These are phyloP conservation scores for Orychophragmus violaceus DNA, from an alignment of 345 rosid genomes.

Conservation along the genomic window DNA sequence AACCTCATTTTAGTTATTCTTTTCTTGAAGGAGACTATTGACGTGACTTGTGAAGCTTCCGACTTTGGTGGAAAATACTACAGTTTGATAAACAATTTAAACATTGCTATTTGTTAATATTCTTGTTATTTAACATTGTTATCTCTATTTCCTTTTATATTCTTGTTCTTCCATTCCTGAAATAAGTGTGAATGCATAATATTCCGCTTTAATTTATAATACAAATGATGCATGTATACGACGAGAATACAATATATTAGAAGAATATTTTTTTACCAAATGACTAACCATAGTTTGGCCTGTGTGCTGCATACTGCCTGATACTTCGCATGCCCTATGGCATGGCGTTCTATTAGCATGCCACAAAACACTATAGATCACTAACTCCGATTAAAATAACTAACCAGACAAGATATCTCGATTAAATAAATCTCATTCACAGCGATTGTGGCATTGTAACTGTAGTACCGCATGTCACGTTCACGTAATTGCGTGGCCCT, in stretches of 20 bases:
- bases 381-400: neutral
- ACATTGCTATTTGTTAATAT: neutral
- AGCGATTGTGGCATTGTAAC: neutral
- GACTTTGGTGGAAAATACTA: neutral
- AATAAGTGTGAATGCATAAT: neutral
- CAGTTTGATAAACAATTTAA: neutral
- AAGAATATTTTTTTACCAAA: neutral
- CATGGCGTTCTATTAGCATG: neutral
- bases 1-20: neutral
- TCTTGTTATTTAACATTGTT: neutral
- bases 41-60: constrained; percentile 5
- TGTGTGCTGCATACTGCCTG: neutral
- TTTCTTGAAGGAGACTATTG: neutral
- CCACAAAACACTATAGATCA: neutral
- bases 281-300: neutral
- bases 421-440: neutral
- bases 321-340: neutral
- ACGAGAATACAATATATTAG: neutral
- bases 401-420: neutral
- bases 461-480: neutral
- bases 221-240: neutral
- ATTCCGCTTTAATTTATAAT: neutral
- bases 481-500: constrained; percentile 3
- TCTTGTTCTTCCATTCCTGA: neutral
- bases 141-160: neutral